Conservation (phyloP, 305 asterid genomes). For the Fraxinus sp. region DNA sequence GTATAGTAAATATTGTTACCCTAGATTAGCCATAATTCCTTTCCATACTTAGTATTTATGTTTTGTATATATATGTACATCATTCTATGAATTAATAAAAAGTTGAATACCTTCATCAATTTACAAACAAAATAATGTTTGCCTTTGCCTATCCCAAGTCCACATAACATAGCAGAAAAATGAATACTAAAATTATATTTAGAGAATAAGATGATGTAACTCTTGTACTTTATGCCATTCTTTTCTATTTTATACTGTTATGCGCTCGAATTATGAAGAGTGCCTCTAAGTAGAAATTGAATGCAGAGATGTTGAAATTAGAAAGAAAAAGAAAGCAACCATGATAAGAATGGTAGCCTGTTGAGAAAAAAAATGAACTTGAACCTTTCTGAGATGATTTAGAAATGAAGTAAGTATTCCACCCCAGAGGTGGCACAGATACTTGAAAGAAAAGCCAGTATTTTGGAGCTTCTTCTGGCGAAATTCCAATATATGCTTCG, state of each 20-base stretch:
- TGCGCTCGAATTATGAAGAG: neutral
- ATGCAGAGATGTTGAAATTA: neutral
- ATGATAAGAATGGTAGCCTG: neutral
- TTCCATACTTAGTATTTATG: too few relatives aligned
- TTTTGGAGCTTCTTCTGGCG: constrained; percentile 47
- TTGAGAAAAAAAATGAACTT: neutral
- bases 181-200: neutral
- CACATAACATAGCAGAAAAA: neutral
- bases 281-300: neutral
- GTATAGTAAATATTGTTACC: too few relatives aligned
- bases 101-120: too few relatives aligned
- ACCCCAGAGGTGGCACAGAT: constrained; percentile 66
- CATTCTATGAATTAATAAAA: too few relatives aligned
- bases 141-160: neutral
- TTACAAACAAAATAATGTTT: neutral
- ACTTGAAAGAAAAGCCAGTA: constrained; percentile 67
- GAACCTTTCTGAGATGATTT: constrained; percentile 48
- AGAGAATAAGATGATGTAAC: neutral
- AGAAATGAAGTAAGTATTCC: constrained; percentile 68
- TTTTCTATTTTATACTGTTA: neutral
- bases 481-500: constrained; percentile 60
- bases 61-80: too few relatives aligned
- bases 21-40: too few relatives aligned
- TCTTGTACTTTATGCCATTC: neutral
- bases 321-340: neutral